Evolutionary conservation across 2,329 filamentous ascomycete species (phyloP), one percentile per base, ranked within the genome.

Genomic region (Fusarium sulawesiense): DNA sequence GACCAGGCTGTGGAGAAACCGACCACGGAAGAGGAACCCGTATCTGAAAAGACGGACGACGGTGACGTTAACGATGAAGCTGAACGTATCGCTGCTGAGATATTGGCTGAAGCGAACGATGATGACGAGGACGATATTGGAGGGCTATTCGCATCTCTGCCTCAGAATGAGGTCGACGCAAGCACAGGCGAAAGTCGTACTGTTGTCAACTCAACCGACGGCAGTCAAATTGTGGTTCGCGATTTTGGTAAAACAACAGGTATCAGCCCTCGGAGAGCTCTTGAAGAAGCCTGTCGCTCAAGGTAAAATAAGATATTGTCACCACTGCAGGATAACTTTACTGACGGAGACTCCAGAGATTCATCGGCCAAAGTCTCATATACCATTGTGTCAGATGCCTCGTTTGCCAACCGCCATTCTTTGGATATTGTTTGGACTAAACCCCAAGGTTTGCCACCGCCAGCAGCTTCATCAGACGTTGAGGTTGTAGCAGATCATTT

Each of bases 201-300:
- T 0, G 85, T 87, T 42, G 82, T 89, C 45, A 88, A 85, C 73
- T 81, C 83, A 48, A 71, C 82, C 57, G 79, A 87, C 68, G 86
- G 88, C 3, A 77, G 82, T 8, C 89, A 86, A 60, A 80, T 93
- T 6, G 86, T 83, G 2, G 86, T 97, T 50, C 86, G 92, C 45
- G 92, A 98, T 74, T 98, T 98, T 84, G 94, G 93, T 3, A 93
- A 93, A 78, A 90, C 89, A 83, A 87, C 88, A 16, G 94, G 95
- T 10, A 80, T 97, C 30, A 92, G 84, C 72, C 94, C 95, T 18
- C 88, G 89, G 66, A 87, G 92, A 70, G 86, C 93, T 29, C 81
- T 98, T 14, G 94, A 98, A 78, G 94, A 98, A 78, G 88, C 93
- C n/a, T 97, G 94, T 78, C 91, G 92, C 73, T 88, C 93, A 68